These are phyloP conservation scores for Vitis rupestris DNA, from an alignment of 164 flowering plant species.

Conservation along the genomic window DNA sequence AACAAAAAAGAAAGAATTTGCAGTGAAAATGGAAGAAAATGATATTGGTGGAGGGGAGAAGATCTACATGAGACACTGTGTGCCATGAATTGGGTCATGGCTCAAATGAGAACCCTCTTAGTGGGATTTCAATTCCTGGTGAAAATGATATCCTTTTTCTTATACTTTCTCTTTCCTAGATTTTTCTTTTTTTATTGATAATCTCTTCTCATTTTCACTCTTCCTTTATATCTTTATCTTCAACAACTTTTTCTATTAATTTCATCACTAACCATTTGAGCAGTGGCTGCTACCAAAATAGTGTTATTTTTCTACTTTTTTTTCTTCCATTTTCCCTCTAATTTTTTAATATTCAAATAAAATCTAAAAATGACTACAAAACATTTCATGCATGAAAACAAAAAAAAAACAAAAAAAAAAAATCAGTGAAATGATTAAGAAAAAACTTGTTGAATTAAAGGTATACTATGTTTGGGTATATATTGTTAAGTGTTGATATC, in stretches of 20 bases:
- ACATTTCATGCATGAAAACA: too few species aligned
- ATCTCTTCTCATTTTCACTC: constrained; percentile 20
- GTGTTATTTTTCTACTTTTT: not conserved
- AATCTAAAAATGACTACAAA: too few species aligned
- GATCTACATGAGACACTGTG: not conserved
- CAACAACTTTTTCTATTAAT: not conserved
- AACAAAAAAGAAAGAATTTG: not conserved
- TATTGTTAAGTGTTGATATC: too few species aligned
- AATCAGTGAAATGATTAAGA: too few species aligned
- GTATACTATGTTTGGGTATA: too few species aligned
- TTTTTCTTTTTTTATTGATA: not conserved
- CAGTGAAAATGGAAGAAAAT: constrained; percentile 2
- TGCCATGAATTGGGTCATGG: constrained; percentile 22
- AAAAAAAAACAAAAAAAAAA: too few species aligned
- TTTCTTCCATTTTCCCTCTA: too few species aligned
- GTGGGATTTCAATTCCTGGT: constrained; percentile 1
- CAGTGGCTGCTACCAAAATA: not conserved
- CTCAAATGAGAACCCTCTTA: constrained; percentile 11
- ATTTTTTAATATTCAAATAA: too few species aligned
- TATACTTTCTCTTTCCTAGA: not conserved
- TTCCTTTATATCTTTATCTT: not conserved
- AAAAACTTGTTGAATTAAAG: too few species aligned
- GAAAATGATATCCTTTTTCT: constrained; percentile 9
- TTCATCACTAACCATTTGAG: constrained; percentile 11
- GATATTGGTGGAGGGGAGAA: not conserved